phyloP scores from a whole-genome alignment of 805 yeast genomes.

The Candida hispaniensis region DNA sequence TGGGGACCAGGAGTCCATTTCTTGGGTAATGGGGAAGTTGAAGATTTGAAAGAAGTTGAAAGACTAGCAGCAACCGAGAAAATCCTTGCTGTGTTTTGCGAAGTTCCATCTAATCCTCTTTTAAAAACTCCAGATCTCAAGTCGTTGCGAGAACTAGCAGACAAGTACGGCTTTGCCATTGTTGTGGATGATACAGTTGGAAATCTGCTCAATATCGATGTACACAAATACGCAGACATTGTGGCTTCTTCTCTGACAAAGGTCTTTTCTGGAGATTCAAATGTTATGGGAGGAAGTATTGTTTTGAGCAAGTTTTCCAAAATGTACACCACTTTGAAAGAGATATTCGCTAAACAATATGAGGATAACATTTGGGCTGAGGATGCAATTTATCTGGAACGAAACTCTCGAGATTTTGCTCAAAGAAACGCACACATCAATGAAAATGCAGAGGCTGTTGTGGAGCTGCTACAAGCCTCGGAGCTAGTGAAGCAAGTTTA shows the following conservation, averaged over 20 bases:
- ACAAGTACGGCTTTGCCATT: slow-evolving; percentile 60
- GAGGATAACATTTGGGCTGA: slow-evolving; percentile 82
- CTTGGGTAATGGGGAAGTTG: slow-evolving; percentile 73
- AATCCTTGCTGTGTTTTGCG: slow-evolving; percentile 75
- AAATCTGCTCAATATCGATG: slow-evolving; percentile 74
- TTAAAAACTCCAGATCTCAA: slow-evolving; percentile 71
- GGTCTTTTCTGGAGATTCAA: slow-evolving; percentile 87
- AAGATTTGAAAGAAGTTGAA: slow-evolving; percentile 53
- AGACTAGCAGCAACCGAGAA: slow-evolving; percentile 50
- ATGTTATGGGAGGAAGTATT: slow-evolving; percentile 89
- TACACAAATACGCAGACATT: slow-evolving; percentile 73
- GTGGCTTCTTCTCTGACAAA: slow-evolving; percentile 82
- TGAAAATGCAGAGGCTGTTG: slow-evolving; percentile 32
- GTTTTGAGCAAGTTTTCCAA: slow-evolving; percentile 60
- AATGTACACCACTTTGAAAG: slow-evolving; percentile 40
- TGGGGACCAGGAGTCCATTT: slow-evolving; percentile 89
- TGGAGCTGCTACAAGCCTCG: slow-evolving; percentile 23
- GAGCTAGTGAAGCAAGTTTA: slow-evolving; percentile 51
- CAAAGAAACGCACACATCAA: slow-evolving; percentile 41
- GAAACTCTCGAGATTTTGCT: slow-evolving; percentile 85
- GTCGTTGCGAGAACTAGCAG: slow-evolving; percentile 54
- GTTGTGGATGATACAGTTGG: slow-evolving; percentile 94
- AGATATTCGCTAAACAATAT: slow-evolving; percentile 44
- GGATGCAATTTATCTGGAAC: slow-evolving; percentile 83
- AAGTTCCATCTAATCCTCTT: slow-evolving; percentile 92